These are phyloP conservation scores for Neotropicomus parvogracilis DNA, from an alignment of 1,284 basidiomycete species.

Conservation along the genomic window DNA sequence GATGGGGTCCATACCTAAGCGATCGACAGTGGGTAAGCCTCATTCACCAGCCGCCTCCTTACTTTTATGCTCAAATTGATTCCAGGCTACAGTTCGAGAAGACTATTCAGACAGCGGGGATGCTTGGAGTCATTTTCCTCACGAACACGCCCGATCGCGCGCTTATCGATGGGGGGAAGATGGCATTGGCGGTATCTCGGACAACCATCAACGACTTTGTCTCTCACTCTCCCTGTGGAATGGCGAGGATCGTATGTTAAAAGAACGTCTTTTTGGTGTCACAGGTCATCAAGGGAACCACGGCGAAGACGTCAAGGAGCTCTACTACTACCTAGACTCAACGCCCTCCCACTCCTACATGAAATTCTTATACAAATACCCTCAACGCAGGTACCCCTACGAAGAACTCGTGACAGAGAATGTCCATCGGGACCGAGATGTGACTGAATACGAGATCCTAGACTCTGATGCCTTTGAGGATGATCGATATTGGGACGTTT, in stretches of 20 bases:
- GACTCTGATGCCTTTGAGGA: conserved; percentile 93
- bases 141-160: conserved; percentile 90
- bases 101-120: conserved; percentile 97
- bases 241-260: conserved; percentile 89
- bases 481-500: conserved; percentile 97
- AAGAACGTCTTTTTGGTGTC: conserved; percentile 93
- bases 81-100: conserved; percentile 91
- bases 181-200: conserved; percentile 92
- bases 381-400: conserved; percentile 89
- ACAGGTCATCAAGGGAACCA: conserved; percentile 98
- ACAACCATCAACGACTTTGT: conserved; percentile 93
- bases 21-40: conserved; percentile 91
- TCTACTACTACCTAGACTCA: conserved; percentile 98
- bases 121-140: conserved; percentile 97
- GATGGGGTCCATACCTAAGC: conserved; percentile 96
- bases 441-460: conserved; percentile 89
- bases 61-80: conserved; percentile 11
- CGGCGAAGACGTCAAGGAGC: conserved; percentile 97
- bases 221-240: conserved; percentile 94
- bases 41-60: not conserved
- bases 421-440: conserved; percentile 77
- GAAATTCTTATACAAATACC: conserved; percentile 99
- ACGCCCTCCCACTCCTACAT: conserved; percentile 99
- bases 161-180: conserved; percentile 99
- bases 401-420: conserved; percentile 90